These are phyloP conservation scores for Polyporus tsugae DNA, from an alignment of 1,284 basidiomycete genomes.

Conservation along the genomic window DNA sequence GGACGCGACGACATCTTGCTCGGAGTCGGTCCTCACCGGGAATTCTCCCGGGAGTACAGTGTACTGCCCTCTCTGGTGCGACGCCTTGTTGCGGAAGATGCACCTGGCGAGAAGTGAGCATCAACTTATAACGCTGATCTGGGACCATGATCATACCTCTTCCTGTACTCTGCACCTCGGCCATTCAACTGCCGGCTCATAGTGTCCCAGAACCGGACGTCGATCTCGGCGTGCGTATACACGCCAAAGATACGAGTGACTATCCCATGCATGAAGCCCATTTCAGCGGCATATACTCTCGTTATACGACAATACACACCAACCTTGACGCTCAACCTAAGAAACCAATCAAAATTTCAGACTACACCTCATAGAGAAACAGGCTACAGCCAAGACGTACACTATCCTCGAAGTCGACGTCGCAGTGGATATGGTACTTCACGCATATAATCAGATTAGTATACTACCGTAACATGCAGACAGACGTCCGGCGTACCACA, in stretches of 20 bases:
- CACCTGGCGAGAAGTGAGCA: neutral
- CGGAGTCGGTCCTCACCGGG: neutral
- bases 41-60: neutral
- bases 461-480: neutral
- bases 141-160: slow-evolving; percentile 44
- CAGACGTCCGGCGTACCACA: slow-evolving; percentile 50
- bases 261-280: slow-evolving; percentile 32
- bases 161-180: slow-evolving; percentile 62
- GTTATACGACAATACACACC: neutral
- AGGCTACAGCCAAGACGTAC: slow-evolving; percentile 44
- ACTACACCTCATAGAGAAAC: neutral
- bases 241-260: slow-evolving; percentile 70
- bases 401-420: slow-evolving; percentile 56
- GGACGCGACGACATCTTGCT: slow-evolving; percentile 31
- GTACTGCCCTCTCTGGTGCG: neutral
- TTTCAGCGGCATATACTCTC: neutral
- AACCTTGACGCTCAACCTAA: slow-evolving; percentile 64
- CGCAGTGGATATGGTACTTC: slow-evolving; percentile 72
- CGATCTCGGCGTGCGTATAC: slow-evolving; percentile 66
- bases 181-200: slow-evolving; percentile 58
- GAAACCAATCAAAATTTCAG: neutral
- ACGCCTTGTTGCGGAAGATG: neutral
- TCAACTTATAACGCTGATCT: neutral
- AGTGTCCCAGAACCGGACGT: slow-evolving; percentile 61
- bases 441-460: slow-evolving; percentile 3